Evolutionary conservation across 23 red algal species (phyloP).

Genomic region (Chondrus crispus): DNA sequence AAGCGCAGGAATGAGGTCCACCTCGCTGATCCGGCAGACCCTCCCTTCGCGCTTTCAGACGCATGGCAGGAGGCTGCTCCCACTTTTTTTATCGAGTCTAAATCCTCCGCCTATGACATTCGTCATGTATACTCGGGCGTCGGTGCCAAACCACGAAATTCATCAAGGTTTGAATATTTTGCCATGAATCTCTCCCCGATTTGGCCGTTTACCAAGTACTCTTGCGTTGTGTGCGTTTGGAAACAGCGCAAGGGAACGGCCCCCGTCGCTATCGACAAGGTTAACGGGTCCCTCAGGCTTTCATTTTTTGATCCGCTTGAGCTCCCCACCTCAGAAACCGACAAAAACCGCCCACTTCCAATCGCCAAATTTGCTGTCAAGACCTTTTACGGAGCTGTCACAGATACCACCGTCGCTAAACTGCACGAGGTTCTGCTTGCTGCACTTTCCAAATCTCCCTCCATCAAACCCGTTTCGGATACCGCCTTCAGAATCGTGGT

Average conservation of each 20-base stretch:
- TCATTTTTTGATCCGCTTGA: constrained; percentile 39
- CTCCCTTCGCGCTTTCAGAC: not conserved
- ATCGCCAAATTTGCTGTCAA: constrained; percentile 33
- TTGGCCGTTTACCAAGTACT: constrained; percentile 41
- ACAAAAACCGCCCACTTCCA: not conserved
- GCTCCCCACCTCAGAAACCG: not conserved
- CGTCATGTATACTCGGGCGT: not conserved
- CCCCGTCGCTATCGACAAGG: constrained; percentile 45
- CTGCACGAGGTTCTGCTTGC: constrained; percentile 9
- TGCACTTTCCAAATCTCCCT: not conserved
- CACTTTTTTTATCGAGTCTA: not conserved
- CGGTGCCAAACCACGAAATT: not conserved
- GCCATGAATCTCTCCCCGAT: constrained; percentile 52
- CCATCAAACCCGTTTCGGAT: not conserved
- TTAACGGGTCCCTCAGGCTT: not conserved
- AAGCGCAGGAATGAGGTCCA: constrained; percentile 27
- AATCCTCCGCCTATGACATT: not conserved
- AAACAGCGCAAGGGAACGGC: constrained; percentile 14
- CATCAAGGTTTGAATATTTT: constrained; percentile 37
- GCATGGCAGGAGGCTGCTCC: constrained; percentile 36
- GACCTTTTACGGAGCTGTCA: constrained; percentile 18
- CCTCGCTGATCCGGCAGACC: not conserved
- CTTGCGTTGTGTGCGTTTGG: constrained; percentile 44
- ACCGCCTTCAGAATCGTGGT: constrained; percentile 46
- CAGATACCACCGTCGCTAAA: not conserved